Evolutionary conservation across 176 grass and related monocot species (phyloP), one percentile per base, ranked within the genome.

Genomic region (Hsuehochloa calcarea): DNA sequence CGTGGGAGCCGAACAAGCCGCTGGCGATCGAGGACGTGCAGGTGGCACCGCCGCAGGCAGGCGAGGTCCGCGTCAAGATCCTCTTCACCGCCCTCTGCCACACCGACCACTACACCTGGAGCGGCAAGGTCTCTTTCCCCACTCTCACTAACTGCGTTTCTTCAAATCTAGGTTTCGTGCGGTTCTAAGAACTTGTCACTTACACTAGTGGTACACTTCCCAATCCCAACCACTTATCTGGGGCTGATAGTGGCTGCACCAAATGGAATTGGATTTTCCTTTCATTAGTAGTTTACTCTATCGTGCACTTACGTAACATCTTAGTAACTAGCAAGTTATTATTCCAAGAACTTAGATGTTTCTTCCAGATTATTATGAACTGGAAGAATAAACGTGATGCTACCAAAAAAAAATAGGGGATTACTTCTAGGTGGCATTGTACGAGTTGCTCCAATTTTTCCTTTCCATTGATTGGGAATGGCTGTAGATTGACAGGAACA

Each of bases 101-200:
- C 91, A 98, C 96, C 44, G 96, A 98, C 78, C 90, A 92, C 75
- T 96, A 98, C 80, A 98, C 96, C 65, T 98, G 93, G 96, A 98
- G 96, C 86, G 96, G 96, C 83, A 98, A 98, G 96, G 96, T 98
- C 51, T 69, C 0, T n/a, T 52, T 43, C 46, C 52, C 63, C 2
- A 37, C 3, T 37, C 38, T 8, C 37, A 0, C 54, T 59, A 5
- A 0, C 54, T 59, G 5, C 52, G 72, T 47, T 71, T 37, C 17
- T 55, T 70, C 40, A 14, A 81, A 85, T 90, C 47, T 91, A 80
- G 54, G 70, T 82, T 89, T 80, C n/a, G 51, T 45, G 44, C 3
- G n/a, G 49, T 80, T 62, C 56, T 73, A 5, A 16, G 47, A 74
- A 7, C 0, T 55, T 1, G 37, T 59, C 46, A 68, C 52, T 74